phyloP scores from a whole-genome alignment of 108 stramenopile species.

The Cyclotella choctawhatcheeana region DNA sequence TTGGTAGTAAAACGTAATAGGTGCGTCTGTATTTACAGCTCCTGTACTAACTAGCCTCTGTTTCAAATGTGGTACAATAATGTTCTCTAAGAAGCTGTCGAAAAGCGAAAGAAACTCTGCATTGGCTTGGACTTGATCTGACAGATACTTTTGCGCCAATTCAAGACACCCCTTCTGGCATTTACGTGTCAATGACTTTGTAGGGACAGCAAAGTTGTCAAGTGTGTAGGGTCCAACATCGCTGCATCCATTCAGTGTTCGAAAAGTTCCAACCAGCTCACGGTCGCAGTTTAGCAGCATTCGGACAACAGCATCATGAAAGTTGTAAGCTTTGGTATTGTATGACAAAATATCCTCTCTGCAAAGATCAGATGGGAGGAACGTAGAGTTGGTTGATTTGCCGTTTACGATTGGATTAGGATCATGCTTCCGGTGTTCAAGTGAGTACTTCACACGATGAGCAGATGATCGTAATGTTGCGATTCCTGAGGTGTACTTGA shows the following conservation, averaged over 20 bases:
- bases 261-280: constrained; percentile 61
- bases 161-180: constrained; percentile 74
- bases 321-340: constrained; percentile 53
- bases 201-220: constrained; percentile 78
- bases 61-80: constrained; percentile 74
- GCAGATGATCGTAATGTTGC: constrained; percentile 82
- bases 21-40: constrained; percentile 11
- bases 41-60: constrained; percentile 47
- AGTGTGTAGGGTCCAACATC: constrained; percentile 17
- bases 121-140: constrained; percentile 62
- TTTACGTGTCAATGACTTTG: constrained; percentile 58
- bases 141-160: constrained; percentile 79
- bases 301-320: constrained; percentile 49
- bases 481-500: constrained; percentile 76
- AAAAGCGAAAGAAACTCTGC: constrained; percentile 68
- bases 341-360: constrained; percentile 60
- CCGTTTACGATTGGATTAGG: constrained; percentile 69
- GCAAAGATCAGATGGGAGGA: constrained; percentile 60
- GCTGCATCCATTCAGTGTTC: constrained; percentile 4
- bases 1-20: constrained; percentile 81
- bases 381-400: constrained; percentile 62
- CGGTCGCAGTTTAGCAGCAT: constrained; percentile 63
- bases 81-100: constrained; percentile 71
- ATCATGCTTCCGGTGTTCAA: constrained; percentile 68
- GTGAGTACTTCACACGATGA: constrained; percentile 79